Conservation (phyloP, 306 rosid genomes). For the Casuarina glauca region DNA sequence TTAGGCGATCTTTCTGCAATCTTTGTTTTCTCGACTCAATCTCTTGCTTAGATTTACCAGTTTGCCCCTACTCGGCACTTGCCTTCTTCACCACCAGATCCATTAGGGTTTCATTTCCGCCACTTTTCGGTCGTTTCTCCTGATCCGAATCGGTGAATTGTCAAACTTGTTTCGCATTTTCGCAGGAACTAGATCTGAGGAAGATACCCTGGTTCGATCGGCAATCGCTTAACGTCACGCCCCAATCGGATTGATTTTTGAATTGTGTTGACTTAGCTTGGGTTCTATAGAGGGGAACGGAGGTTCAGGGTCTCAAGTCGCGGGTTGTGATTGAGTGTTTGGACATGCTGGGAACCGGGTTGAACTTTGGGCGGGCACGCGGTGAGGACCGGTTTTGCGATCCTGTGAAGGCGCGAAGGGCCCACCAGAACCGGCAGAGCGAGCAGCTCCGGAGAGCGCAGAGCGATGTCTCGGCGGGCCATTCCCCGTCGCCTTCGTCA, state of each 20-base stretch:
- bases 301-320: conserved; percentile 14
- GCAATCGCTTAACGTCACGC: neutral
- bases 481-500: conserved; percentile 20
- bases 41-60: conserved; percentile 26
- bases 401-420: conserved; percentile 52
- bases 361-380: conserved; percentile 54
- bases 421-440: conserved; percentile 37
- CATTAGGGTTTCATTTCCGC: conserved; percentile 34
- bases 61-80: conserved; percentile 34
- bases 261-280: conserved; percentile 45
- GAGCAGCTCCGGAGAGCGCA: conserved; percentile 54
- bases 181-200: conserved; percentile 14
- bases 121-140: conserved; percentile 19
- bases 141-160: conserved; percentile 22
- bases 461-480: conserved; percentile 48
- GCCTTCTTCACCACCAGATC: conserved; percentile 45
- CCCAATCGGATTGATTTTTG: conserved; percentile 21
- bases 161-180: conserved; percentile 14
- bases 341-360: conserved; percentile 66
- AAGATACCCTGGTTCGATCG: conserved; percentile 21
- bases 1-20: neutral
- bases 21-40: neutral
- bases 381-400: conserved; percentile 73
- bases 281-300: conserved; percentile 25
- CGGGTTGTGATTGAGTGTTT: conserved; percentile 10